Percentiles rank a stretch among this genome's conserved stretches.
These are phyloP conservation scores for Calonectria fujianensis DNA, from an alignment of 2,329 filamentous ascomycete genomes.

Conservation along the genomic window DNA sequence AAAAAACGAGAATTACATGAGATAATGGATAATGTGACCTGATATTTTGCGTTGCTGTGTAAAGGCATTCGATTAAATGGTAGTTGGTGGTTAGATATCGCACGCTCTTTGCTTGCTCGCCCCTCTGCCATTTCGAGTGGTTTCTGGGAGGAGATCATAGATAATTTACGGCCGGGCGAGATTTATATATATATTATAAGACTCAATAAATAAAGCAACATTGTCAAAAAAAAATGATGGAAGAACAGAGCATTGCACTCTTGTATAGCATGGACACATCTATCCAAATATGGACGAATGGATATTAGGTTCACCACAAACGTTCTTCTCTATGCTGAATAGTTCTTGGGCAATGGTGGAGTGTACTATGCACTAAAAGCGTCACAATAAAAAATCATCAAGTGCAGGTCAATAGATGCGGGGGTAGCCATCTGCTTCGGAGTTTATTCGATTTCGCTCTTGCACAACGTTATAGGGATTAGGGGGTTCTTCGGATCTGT, in stretches of 20 bases:
- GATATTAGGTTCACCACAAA: not conserved
- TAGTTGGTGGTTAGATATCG: not conserved
- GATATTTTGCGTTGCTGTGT: not conserved
- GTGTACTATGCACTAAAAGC: accelerated
- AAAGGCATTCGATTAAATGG: not conserved
- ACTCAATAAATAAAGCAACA: too few relatives aligned
- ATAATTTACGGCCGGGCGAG: not conserved
- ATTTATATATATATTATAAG: not conserved
- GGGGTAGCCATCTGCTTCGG: not conserved
- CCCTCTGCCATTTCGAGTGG: not conserved
- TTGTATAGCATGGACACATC: not conserved
- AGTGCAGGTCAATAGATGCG: not conserved
- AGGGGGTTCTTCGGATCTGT: not conserved
- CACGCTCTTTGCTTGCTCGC: not conserved
- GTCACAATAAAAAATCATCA: not conserved
- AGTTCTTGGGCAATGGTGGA: not conserved
- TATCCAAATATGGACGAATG: not conserved
- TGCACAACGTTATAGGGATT: not conserved
- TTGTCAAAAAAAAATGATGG: not conserved
- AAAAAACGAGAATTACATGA: too few relatives aligned
- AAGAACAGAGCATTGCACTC: not conserved
- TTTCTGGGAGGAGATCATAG: not conserved
- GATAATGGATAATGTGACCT: too few relatives aligned
- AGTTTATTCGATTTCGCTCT: not conserved
- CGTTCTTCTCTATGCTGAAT: not conserved